Evolutionary conservation across 1,139 yeast genomes (phyloP).

Genomic region (Martiniozyma asiatica): DNA sequence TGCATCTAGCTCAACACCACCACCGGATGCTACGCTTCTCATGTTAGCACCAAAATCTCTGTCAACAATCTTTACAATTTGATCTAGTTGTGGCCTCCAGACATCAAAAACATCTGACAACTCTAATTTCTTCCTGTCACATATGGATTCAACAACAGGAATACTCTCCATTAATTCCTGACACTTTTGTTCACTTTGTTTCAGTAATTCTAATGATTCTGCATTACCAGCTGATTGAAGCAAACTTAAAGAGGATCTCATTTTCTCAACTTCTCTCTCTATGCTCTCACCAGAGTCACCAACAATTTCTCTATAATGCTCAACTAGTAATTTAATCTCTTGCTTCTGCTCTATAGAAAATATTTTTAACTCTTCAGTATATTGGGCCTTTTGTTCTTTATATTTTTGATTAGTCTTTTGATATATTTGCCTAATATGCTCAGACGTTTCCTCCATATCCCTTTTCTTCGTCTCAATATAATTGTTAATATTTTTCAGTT

Average conservation of each 20-base stretch:
- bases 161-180: slow-evolving; percentile 19
- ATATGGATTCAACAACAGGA: slow-evolving; percentile 25
- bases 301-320: slow-evolving; percentile 25
- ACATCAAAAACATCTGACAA: slow-evolving; percentile 28
- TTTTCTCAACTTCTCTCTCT: slow-evolving; percentile 25
- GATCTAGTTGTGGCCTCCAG: slow-evolving; percentile 52
- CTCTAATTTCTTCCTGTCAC: slow-evolving; percentile 23
- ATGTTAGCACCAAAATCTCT: slow-evolving; percentile 55
- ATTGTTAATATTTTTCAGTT: slow-evolving; percentile 4
- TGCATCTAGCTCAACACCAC: slow-evolving; percentile 54
- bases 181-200: slow-evolving; percentile 24
- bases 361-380: slow-evolving; percentile 26
- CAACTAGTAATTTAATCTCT: slow-evolving; percentile 32
- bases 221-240: slow-evolving; percentile 25
- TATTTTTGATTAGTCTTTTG: slow-evolving; percentile 23
- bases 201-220: slow-evolving; percentile 28
- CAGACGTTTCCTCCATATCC: slow-evolving; percentile 23
- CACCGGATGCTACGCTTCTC: slow-evolving; percentile 70
- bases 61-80: slow-evolving; percentile 43
- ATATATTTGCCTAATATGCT: slow-evolving; percentile 22
- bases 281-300: not conserved
- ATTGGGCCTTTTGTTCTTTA: slow-evolving; percentile 13
- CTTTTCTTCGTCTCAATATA: slow-evolving; percentile 26
- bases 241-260: slow-evolving; percentile 27
- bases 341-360: slow-evolving; percentile 34